phyloP scores from a whole-genome alignment of 2,329 filamentous ascomycete genomes.

The Colletotrichum orbiculare region DNA sequence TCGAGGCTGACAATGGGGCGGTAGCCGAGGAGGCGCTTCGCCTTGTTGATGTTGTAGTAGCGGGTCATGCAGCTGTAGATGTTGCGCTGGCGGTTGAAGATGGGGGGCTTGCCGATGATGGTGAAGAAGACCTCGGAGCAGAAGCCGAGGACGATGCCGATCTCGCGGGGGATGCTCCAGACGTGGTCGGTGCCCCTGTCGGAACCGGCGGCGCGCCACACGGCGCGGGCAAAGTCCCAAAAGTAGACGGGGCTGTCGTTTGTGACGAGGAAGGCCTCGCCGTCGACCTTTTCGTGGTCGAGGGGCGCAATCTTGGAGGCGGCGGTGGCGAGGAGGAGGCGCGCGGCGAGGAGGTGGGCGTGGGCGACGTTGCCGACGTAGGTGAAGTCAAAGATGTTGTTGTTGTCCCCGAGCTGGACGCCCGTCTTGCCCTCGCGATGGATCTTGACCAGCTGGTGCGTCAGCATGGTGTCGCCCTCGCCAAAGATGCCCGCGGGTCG shows the following conservation, averaged over 20 bases:
- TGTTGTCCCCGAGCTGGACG: conserved; percentile 81
- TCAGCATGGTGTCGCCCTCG: conserved; percentile 83
- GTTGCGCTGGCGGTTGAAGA: conserved; percentile 69
- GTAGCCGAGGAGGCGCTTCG: conserved; percentile 77
- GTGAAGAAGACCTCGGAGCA: conserved; percentile 63
- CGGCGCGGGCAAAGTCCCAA: conserved; percentile 84
- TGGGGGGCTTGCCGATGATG: conserved; percentile 63
- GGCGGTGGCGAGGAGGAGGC: conserved; percentile 71
- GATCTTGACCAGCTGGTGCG: conserved; percentile 79
- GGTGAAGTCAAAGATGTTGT: conserved; percentile 73
- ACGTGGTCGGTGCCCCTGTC: conserved; percentile 63
- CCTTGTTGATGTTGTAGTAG: conserved; percentile 83
- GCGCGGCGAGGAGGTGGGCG: conserved; percentile 84
- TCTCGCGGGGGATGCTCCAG: conserved; percentile 63
- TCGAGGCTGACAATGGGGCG: conserved; percentile 72
- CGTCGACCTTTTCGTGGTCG: conserved; percentile 80
- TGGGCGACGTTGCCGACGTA: conserved; percentile 75
- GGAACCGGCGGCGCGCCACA: conserved; percentile 75
- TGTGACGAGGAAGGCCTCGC: conserved; percentile 89
- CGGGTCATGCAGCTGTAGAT: conserved; percentile 79
- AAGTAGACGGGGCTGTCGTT: conserved; percentile 92
- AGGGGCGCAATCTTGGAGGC: conserved; percentile 69
- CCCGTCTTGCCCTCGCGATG: conserved; percentile 75
- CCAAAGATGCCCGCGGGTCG: conserved; percentile 92
- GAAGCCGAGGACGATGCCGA: conserved; percentile 64